Conservation (phyloP, 2,329 filamentous ascomycete species). For the Domatiomyces catenatus region DNA sequence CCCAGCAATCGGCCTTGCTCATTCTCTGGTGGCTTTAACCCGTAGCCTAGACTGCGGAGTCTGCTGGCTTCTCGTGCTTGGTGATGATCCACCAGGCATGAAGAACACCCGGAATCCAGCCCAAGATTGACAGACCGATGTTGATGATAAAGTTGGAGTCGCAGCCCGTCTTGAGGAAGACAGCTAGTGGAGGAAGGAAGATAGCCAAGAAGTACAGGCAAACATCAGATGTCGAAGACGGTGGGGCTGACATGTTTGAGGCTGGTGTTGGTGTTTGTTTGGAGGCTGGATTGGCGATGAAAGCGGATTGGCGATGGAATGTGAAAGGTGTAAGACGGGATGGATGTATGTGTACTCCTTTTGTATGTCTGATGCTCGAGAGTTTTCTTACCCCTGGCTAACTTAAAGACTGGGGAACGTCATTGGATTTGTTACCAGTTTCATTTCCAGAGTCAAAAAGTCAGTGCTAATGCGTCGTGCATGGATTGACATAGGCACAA, state of each 20-base stretch:
- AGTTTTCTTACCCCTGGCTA: no score
- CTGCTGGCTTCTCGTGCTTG: slow-evolving; percentile 10
- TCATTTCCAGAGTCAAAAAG: no score
- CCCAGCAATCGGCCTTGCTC: no score
- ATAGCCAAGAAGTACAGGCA: slow-evolving; percentile 52
- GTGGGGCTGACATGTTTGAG: background rate
- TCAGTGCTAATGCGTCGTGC: no score
- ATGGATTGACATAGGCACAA: no score
- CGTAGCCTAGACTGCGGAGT: background rate
- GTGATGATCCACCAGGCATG: slow-evolving; percentile 24
- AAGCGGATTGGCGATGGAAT: no score
- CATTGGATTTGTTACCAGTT: no score
- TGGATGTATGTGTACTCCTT: no score
- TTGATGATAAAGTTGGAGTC: slow-evolving; percentile 79
- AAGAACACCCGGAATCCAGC: slow-evolving; percentile 68
- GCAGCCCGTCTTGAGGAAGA: slow-evolving; percentile 87
- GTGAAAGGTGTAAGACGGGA: no score
- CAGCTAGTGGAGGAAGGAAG: slow-evolving; percentile 75
- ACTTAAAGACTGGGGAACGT: no score
- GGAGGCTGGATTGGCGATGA: no score
- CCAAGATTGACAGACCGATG: slow-evolving; percentile 67
- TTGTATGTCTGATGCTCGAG: no score
- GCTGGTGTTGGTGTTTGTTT: background rate
- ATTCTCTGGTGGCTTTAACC: background rate
- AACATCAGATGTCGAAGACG: slow-evolving; percentile 9